These are phyloP conservation scores for Cyclostephanos tholiformis DNA, from an alignment of 108 stramenopile genomes.

Conservation along the genomic window DNA sequence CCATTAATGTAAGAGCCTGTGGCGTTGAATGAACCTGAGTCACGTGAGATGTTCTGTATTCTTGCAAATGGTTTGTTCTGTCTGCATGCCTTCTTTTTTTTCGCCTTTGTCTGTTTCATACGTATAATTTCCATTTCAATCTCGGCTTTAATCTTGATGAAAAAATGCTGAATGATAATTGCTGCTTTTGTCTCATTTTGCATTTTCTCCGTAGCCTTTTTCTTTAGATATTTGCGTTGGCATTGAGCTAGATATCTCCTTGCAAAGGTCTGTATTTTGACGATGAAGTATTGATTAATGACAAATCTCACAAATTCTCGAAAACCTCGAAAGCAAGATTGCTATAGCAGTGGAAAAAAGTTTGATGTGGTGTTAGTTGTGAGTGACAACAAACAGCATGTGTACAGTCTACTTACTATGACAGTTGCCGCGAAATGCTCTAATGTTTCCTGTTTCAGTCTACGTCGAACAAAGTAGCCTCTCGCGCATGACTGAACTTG, in stretches of 20 bases:
- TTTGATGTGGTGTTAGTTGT: neutral
- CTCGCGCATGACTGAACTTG: neutral
- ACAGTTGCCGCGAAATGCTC: neutral
- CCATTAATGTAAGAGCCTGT: neutral
- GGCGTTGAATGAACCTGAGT: neutral
- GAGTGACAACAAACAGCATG: neutral
- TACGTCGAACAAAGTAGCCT: slow-evolving; percentile 1
- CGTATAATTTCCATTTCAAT: slow-evolving; percentile 62
- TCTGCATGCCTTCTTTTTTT: neutral
- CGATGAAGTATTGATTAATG: slow-evolving; percentile 25
- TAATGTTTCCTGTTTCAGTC: neutral
- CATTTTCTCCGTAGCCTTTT: neutral
- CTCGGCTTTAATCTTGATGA: slow-evolving; percentile 64
- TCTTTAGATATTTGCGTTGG: slow-evolving; percentile 2
- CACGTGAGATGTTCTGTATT: too few relatives aligned
- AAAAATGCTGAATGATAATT: slow-evolving; percentile 69
- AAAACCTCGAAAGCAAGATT: slow-evolving; percentile 31
- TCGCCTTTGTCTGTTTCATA: slow-evolving; percentile 41
- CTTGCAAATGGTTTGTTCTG: neutral
- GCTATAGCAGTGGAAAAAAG: neutral
- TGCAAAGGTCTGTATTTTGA: slow-evolving; percentile 10
- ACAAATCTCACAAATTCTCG: slow-evolving; percentile 30
- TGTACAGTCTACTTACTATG: neutral
- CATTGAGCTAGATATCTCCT: neutral
- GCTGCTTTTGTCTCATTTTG: slow-evolving; percentile 60